Evolutionary conservation across 106 monocot species (phyloP).

Genomic region (Hemerocallis citrina): DNA sequence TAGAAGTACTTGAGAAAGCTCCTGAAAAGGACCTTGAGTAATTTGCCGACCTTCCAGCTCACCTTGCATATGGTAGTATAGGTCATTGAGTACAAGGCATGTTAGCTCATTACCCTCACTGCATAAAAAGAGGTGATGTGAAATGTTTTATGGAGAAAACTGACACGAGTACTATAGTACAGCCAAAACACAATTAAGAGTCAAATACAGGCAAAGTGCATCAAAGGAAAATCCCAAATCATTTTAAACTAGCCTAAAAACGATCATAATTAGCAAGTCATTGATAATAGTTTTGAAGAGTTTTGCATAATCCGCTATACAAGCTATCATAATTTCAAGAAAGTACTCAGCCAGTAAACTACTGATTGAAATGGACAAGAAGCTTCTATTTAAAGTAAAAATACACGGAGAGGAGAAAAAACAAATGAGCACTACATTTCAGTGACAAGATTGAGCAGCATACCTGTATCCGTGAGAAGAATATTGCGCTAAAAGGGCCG

Average conservation of each 20-base stretch:
- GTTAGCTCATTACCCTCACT: conserved; percentile 43
- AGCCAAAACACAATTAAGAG: too few species aligned
- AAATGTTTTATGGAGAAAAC: neutral
- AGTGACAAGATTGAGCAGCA: neutral
- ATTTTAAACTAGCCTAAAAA: too few species aligned
- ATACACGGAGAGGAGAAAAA: neutral
- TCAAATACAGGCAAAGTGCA: too few species aligned
- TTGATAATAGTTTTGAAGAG: neutral
- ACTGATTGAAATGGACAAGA: neutral
- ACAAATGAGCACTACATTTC: neutral
- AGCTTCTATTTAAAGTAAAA: neutral
- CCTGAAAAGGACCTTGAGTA: conserved; percentile 60
- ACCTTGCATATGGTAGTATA: conserved; percentile 72
- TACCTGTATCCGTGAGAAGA: conserved; percentile 61
- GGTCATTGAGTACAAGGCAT: conserved; percentile 57
- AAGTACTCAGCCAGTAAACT: neutral
- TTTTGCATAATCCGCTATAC: neutral
- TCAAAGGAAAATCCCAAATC: too few species aligned
- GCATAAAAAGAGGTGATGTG: conserved; percentile 12
- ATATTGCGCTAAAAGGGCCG: conserved; percentile 47
- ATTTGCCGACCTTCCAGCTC: conserved; percentile 78
- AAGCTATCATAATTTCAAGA: neutral
- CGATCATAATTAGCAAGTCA: too few species aligned
- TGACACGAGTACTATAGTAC: neutral
- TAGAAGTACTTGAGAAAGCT: conserved; percentile 50